phyloP scores from a whole-genome alignment of 345 rosid genomes.

The Brassica juncea region DNA sequence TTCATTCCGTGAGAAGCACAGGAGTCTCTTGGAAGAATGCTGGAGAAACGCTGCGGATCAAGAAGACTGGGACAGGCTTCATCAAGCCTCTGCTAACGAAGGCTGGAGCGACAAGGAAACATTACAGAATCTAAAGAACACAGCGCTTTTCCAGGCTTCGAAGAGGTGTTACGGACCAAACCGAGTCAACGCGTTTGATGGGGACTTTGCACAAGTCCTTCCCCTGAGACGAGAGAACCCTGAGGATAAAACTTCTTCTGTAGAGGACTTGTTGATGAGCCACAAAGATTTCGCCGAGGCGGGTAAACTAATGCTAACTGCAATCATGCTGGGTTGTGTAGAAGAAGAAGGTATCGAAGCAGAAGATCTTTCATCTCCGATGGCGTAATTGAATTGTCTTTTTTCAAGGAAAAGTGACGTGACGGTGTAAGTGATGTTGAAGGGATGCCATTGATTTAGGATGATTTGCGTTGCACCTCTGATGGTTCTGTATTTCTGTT shows the following conservation, averaged over 20 bases:
- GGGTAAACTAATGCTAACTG: constrained; percentile 83
- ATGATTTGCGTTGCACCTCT: neutral
- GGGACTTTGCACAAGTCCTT: constrained; percentile 64
- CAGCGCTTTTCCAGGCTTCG: constrained; percentile 77
- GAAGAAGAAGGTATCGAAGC: constrained; percentile 39
- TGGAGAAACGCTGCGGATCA: constrained; percentile 83
- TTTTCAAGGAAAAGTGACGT: neutral
- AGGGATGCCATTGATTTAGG: constrained; percentile 18
- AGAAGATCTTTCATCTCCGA: constrained; percentile 33
- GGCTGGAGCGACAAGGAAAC: constrained; percentile 95
- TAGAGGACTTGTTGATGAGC: constrained; percentile 81
- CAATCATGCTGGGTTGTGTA: constrained; percentile 63
- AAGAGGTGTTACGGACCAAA: constrained; percentile 66
- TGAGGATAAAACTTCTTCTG: constrained; percentile 49
- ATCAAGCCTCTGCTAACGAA: constrained; percentile 58
- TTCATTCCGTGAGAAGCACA: constrained; percentile 70
- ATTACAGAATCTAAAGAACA: constrained; percentile 57
- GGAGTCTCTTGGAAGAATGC: constrained; percentile 75
- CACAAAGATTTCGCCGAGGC: constrained; percentile 83
- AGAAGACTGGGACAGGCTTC: constrained; percentile 76
- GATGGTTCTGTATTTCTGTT: neutral
- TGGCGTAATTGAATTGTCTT: constrained; percentile 29
- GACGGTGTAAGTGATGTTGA: constrained; percentile 13
- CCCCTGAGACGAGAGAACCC: constrained; percentile 59
- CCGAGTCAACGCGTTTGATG: constrained; percentile 59